phyloP scores from a whole-genome alignment of 2,329 filamentous ascomycete species.

The Massarina eburnea region DNA sequence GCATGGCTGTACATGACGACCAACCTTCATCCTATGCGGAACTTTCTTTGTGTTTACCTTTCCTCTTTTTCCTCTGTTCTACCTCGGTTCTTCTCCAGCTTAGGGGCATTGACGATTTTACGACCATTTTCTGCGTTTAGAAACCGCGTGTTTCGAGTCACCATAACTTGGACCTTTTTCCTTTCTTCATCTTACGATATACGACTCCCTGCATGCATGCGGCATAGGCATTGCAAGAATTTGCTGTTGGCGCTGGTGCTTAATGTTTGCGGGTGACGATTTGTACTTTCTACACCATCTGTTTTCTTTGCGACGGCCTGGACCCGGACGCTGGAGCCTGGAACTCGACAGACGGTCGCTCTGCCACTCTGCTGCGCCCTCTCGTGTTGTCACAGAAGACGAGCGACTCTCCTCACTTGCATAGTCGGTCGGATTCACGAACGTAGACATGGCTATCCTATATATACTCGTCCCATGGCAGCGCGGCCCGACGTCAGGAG shows the following conservation, averaged over 20 bases:
- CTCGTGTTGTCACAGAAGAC: conserved; percentile 1
- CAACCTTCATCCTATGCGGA: conserved; percentile 16
- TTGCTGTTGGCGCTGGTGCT: conserved; percentile 26
- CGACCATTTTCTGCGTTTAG: conserved; percentile 31
- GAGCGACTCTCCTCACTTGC: background rate
- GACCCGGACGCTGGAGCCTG: conserved; percentile 13
- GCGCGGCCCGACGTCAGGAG: conserved; percentile 17
- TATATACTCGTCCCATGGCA: conserved; percentile 13
- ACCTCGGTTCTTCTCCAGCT: conserved; percentile 30
- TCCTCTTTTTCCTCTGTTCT: conserved; percentile 33
- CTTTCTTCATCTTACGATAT: conserved; percentile 31
- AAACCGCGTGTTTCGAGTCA: conserved; percentile 20
- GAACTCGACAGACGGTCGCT: conserved; percentile 19
- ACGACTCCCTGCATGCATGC: conserved; percentile 42
- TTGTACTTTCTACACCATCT: conserved; percentile 38
- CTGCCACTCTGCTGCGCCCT: conserved; percentile 14
- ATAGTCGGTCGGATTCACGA: conserved; percentile 5
- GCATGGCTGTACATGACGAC: background rate
- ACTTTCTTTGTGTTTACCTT: conserved; percentile 35
- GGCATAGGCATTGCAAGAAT: conserved; percentile 33
- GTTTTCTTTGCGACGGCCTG: conserved; percentile 28
- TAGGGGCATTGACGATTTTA: conserved; percentile 41
- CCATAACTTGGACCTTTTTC: conserved; percentile 32
- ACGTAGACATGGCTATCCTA: conserved; percentile 6
- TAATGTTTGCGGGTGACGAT: conserved; percentile 33